Conservation (phyloP, 345 rosid species). For the Ailanthus altissimus region DNA sequence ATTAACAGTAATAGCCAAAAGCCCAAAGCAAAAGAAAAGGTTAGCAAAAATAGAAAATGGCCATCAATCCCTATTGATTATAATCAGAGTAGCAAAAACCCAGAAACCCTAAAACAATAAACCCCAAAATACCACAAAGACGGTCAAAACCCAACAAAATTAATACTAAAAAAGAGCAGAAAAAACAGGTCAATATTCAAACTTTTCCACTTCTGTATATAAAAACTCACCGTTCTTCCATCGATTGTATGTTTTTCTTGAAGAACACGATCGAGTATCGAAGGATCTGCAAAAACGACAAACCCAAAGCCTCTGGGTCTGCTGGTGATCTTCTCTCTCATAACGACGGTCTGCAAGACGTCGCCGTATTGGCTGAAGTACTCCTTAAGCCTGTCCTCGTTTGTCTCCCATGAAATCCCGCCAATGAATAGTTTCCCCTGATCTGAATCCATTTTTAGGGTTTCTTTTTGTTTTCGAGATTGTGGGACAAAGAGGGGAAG, state of each 20-base stretch:
- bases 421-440: constrained; percentile 90
- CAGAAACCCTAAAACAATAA: background rate
- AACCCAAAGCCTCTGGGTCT: constrained; percentile 88
- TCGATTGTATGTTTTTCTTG: constrained; percentile 75
- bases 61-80: background rate
- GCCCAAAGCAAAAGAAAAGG: background rate
- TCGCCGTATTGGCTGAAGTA: constrained; percentile 73
- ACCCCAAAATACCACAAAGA: background rate
- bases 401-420: constrained; percentile 94
- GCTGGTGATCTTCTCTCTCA: constrained; percentile 73
- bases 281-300: constrained; percentile 75
- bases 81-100: background rate
- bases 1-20: background rate
- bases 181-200: background rate
- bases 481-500: constrained; percentile 8
- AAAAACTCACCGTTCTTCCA: constrained; percentile 66
- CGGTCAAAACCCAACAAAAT: background rate
- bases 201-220: background rate
- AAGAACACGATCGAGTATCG: constrained; percentile 66
- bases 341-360: constrained; percentile 62
- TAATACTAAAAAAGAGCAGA: background rate
- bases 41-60: background rate
- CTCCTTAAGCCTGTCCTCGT: constrained; percentile 66
- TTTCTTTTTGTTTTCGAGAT: constrained; percentile 4
- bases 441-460: constrained; percentile 71